phyloP scores from a whole-genome alignment of 371 early-diverging fungal species.

The Syncephalis plumigaleata region DNA sequence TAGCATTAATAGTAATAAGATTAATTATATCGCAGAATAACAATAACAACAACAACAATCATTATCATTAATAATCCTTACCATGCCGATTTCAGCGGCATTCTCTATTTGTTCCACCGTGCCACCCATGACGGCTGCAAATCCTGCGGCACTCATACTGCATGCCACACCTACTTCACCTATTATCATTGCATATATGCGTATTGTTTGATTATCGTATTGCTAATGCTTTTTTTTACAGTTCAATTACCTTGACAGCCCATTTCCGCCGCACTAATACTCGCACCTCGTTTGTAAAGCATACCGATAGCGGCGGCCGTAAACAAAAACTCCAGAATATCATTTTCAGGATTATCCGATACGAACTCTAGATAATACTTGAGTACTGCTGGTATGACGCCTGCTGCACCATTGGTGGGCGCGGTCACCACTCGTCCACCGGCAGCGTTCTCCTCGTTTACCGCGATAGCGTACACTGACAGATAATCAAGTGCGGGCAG shows the following conservation, averaged over 20 bases:
- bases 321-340: slow-evolving; percentile 79
- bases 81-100: slow-evolving; percentile 95
- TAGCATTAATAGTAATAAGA: too few species aligned
- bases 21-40: too few species aligned
- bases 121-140: slow-evolving; percentile 92
- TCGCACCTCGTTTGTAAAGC: slow-evolving; percentile 89
- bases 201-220: too few species aligned
- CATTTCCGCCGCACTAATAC: slow-evolving; percentile 88
- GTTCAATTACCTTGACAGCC: slow-evolving; percentile 65
- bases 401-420: slow-evolving; percentile 87
- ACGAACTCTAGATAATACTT: slow-evolving; percentile 91
- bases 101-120: slow-evolving; percentile 79
- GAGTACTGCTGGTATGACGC: slow-evolving; percentile 86
- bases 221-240: too few species aligned
- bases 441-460: slow-evolving; percentile 93
- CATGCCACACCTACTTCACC: slow-evolving; percentile 78
- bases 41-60: too few species aligned
- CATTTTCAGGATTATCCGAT: slow-evolving; percentile 68
- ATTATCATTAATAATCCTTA: too few species aligned
- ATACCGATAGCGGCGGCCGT: slow-evolving; percentile 90
- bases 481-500: slow-evolving; percentile 83
- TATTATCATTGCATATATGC: not conserved
- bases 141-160: slow-evolving; percentile 89
- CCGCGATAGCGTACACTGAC: slow-evolving; percentile 89
- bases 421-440: slow-evolving; percentile 90